phyloP scores from a whole-genome alignment of 352 stramenopile species.

The Globisporangium radiosum region DNA sequence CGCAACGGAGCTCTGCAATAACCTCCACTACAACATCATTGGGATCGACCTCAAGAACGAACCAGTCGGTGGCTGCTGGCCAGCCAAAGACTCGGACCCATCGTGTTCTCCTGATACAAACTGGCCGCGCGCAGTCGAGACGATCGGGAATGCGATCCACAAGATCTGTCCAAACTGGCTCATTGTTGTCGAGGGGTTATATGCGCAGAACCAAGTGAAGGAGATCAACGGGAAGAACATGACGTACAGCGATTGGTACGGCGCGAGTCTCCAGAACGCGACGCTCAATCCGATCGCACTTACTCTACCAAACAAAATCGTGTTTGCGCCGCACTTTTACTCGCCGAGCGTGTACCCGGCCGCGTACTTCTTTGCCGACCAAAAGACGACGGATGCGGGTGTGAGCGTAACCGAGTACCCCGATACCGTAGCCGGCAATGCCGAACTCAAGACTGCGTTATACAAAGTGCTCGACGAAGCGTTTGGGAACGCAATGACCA shows the following conservation, averaged over 20 bases:
- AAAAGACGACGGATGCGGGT: slow-evolving; percentile 24
- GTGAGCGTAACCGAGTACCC: slow-evolving; percentile 57
- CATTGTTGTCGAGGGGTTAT: slow-evolving; percentile 62
- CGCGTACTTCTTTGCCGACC: slow-evolving; percentile 69
- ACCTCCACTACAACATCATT: slow-evolving; percentile 82
- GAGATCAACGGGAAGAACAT: slow-evolving; percentile 57
- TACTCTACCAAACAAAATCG: slow-evolving; percentile 54
- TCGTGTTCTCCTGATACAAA: slow-evolving; percentile 53
- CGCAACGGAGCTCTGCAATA: slow-evolving; percentile 55
- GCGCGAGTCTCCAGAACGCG: slow-evolving; percentile 74
- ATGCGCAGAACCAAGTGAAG: slow-evolving; percentile 28
- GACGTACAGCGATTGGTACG: slow-evolving; percentile 78
- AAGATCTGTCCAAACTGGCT: slow-evolving; percentile 73
- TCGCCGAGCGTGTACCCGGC: slow-evolving; percentile 70
- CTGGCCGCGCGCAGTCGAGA: slow-evolving; percentile 68
- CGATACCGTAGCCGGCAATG: slow-evolving; percentile 53
- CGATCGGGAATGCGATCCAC: slow-evolving; percentile 54
- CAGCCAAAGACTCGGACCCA: slow-evolving; percentile 37
- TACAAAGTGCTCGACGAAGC: slow-evolving; percentile 56
- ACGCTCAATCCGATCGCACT: slow-evolving; percentile 63
- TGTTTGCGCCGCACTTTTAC: slow-evolving; percentile 82
- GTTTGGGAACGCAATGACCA: slow-evolving; percentile 54
- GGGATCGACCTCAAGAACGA: slow-evolving; percentile 84
- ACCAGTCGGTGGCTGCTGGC: slow-evolving; percentile 67
- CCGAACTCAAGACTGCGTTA: slow-evolving; percentile 43